Percentiles rank a stretch among this genome's conserved stretches.
Conservation (phyloP, 768 basidiomycete genomes). For the Leccinum uliginosum region DNA sequence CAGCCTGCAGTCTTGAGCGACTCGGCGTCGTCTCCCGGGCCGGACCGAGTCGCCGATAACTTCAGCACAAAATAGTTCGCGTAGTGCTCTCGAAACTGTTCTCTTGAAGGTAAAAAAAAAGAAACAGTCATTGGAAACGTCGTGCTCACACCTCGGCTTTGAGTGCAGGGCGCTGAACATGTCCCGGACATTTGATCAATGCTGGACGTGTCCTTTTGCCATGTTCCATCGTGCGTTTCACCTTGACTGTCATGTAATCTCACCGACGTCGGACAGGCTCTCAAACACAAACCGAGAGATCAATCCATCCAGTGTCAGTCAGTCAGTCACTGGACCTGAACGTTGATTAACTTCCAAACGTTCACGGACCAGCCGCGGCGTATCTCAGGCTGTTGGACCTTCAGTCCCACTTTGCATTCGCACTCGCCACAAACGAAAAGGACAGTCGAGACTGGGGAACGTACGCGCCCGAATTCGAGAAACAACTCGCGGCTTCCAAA, state of each 20-base stretch:
- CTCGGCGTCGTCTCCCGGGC: conserved; percentile 34
- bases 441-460: conserved; percentile 17
- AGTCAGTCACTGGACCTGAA: no score
- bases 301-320: conserved; percentile 22
- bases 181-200: conserved; percentile 93
- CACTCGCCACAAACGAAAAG: background rate
- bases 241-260: no score
- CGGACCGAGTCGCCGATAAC: conserved; percentile 30
- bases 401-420: conserved; percentile 17
- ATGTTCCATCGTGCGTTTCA: no score
- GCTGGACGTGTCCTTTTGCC: conserved; percentile 8
- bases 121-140: background rate
- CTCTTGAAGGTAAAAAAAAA: no score
- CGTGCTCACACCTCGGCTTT: conserved; percentile 57
- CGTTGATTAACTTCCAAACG: background rate
- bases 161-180: conserved; percentile 92
- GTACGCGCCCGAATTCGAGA: conserved; percentile 29
- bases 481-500: conserved; percentile 19
- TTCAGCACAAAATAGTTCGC: conserved; percentile 60
- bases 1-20: conserved; percentile 42
- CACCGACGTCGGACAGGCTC: conserved; percentile 7
- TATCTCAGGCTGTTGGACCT: conserved; percentile 22
- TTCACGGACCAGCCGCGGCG: conserved; percentile 12
- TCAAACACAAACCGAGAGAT: conserved; percentile 26
- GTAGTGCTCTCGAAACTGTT: conserved; percentile 74